Evolutionary conservation across 1,139 yeast genomes (phyloP).

Genomic region (Suhomyces bokatorum): DNA sequence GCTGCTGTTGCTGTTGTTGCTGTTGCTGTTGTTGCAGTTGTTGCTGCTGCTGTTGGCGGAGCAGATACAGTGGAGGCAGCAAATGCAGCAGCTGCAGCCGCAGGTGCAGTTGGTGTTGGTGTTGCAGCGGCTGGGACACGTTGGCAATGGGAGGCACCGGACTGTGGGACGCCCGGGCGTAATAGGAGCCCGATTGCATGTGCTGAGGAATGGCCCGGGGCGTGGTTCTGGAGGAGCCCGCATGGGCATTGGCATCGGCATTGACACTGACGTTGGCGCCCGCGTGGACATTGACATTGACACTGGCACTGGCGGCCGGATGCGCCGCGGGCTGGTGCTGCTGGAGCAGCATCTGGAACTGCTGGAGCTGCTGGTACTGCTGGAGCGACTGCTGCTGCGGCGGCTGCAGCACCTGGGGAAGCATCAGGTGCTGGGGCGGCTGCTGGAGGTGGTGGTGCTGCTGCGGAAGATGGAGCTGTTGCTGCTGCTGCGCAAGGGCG

Average conservation of each 20-base stretch:
- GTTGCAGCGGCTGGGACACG: neutral
- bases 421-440: neutral
- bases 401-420: constrained; percentile 6
- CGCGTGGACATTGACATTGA: too few relatives aligned
- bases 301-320: too few relatives aligned
- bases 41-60: neutral
- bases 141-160: constrained; percentile 6
- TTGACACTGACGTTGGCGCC: too few relatives aligned
- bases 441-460: constrained; percentile 1
- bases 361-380: constrained; percentile 15
- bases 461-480: too few relatives aligned
- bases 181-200: constrained; percentile 10
- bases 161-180: constrained; percentile 9
- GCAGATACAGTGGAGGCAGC: constrained; percentile 1
- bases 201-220: constrained; percentile 11
- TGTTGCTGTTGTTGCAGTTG: constrained; percentile 3
- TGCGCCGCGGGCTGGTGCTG: constrained; percentile 14
- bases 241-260: too few relatives aligned
- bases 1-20: constrained; percentile 2
- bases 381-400: constrained; percentile 3
- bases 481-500: constrained; percentile 10
- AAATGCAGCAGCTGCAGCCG: neutral
- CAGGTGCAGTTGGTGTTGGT: neutral
- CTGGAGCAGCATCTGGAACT: constrained; percentile 15
- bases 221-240: constrained; percentile 7